Conservation (phyloP, 208 protist genomes). For the Crithidia mellificae region DNA sequence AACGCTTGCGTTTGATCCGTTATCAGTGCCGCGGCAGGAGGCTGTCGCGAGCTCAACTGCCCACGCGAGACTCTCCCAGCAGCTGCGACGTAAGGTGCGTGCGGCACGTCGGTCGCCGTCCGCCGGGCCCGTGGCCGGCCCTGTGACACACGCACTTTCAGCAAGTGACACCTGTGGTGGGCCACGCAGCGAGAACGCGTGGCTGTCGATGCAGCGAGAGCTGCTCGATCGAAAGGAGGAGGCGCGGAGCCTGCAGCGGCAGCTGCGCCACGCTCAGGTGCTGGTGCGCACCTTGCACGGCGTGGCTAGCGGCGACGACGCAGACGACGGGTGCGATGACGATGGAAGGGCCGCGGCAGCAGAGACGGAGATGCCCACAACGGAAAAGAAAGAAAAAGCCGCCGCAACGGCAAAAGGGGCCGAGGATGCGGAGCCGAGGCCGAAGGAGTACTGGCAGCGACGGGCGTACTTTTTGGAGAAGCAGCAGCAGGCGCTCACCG, state of each 20-base stretch:
- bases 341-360: neutral
- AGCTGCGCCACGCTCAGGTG: conserved; percentile 40
- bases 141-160: neutral
- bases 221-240: conserved; percentile 35
- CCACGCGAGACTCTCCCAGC: conserved; percentile 1
- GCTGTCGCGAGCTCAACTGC: neutral
- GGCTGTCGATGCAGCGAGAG: conserved; percentile 32
- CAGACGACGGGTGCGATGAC: neutral
- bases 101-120: conserved; percentile 16
- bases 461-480: conserved; percentile 43
- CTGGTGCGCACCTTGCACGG: conserved; percentile 30
- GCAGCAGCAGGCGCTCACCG: conserved; percentile 30
- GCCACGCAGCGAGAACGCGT: conserved; percentile 28
- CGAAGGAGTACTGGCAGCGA: conserved; percentile 31
- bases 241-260: conserved; percentile 40
- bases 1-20: neutral
- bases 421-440: neutral
- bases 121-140: neutral
- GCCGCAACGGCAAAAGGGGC: neutral
- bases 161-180: neutral
- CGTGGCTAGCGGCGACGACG: conserved; percentile 6
- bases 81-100: conserved; percentile 13
- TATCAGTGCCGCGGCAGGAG: neutral
- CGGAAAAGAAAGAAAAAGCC: neutral
- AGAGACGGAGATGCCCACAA: neutral